Evolutionary conservation across 2,329 filamentous ascomycete species (phyloP), one percentile per base, ranked within the genome.

Genomic region (Calonectria henricotiae): DNA sequence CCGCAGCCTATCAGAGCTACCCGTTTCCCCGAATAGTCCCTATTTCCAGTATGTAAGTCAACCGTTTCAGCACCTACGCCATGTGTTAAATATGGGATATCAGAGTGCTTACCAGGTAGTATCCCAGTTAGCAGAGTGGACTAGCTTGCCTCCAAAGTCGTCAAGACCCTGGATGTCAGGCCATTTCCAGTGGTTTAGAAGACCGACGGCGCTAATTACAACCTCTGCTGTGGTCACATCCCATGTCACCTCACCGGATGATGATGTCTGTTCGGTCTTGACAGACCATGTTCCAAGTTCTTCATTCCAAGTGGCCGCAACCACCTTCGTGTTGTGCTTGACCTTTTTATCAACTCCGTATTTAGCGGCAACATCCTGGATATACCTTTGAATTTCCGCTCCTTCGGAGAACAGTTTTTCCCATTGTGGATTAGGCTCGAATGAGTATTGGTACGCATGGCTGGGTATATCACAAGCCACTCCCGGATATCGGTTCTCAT

Each of bases 131-230:
- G 51, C 51, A 17, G 51, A 58, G 30, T 58, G 51, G 20, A 58
- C 51, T 5, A 58, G 15, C 35, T 58, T 58, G 20, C 51, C 51
- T 32, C 39, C 51, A 37, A 58, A 58, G 0, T 58, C 51, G 12
- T 30, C 32, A 39, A 58, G 32, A 3, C 51, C 51, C 8, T 37
- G 30, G 15, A 58, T 58, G 13, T 58, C 51, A 17, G 51, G 51
- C 51, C 51, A 58, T 32, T 58, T 58, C 51, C 51, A 58, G 7
- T 39, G 35, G 51, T 58, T 58, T 12, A 58, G 51, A 27, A 58
- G n/a, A 13, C 51, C 51, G 4, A 39, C 51, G 12, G 51, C 51
- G 7, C 51, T 58, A 2, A 58, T 58, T 2, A 58, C 51, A 2
- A 58, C 51, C 20, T 58, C 51, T 58, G 51, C 51, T n/a, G 23